Evolutionary conservation across 2,329 filamentous ascomycete species (phyloP).

Genomic region (Neoscytalidium dimidiatum): DNA sequence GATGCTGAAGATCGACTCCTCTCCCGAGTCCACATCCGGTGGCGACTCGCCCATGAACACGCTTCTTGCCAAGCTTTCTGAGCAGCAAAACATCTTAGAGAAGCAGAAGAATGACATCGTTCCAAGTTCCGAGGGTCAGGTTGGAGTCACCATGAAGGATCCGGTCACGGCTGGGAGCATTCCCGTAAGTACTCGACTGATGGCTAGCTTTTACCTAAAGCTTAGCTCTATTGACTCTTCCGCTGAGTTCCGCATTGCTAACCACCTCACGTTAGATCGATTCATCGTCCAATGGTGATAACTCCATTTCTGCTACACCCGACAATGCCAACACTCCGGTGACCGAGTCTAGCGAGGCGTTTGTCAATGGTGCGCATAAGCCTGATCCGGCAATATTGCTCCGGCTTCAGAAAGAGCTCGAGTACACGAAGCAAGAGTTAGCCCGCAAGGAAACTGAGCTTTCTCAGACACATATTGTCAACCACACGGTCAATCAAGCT

Average conservation of each 20-base stretch:
- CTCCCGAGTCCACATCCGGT: slow-evolving; percentile 3
- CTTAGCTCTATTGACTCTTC: background rate
- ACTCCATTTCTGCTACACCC: slow-evolving; percentile 64
- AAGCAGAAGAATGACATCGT: slow-evolving; percentile 9
- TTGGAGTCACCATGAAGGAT: background rate
- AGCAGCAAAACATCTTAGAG: slow-evolving; percentile 49
- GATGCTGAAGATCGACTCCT: slow-evolving; percentile 12
- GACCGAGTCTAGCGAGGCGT: slow-evolving; percentile 28
- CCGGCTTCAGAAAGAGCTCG: slow-evolving; percentile 70
- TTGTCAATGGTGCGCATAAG: slow-evolving; percentile 27
- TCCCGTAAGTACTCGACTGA: slow-evolving; percentile 5
- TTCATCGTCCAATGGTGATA: slow-evolving; percentile 56
- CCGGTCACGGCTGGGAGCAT: background rate
- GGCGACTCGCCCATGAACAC: slow-evolving; percentile 54
- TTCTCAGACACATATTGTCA: slow-evolving; percentile 62
- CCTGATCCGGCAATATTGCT: slow-evolving; percentile 61
- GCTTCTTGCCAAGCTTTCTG: slow-evolving; percentile 71
- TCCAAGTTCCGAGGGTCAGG: background rate
- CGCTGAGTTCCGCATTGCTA: background rate
- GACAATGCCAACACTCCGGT: slow-evolving; percentile 44
- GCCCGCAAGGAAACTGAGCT: slow-evolving; percentile 72
- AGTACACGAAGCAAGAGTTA: slow-evolving; percentile 70
- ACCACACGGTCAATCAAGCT: slow-evolving; percentile 59
- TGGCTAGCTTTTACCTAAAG: background rate
- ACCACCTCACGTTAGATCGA: slow-evolving; percentile 31